Evolutionary conservation across 2,329 filamentous ascomycete species (phyloP).

Genomic region (Epichloe typhina): DNA sequence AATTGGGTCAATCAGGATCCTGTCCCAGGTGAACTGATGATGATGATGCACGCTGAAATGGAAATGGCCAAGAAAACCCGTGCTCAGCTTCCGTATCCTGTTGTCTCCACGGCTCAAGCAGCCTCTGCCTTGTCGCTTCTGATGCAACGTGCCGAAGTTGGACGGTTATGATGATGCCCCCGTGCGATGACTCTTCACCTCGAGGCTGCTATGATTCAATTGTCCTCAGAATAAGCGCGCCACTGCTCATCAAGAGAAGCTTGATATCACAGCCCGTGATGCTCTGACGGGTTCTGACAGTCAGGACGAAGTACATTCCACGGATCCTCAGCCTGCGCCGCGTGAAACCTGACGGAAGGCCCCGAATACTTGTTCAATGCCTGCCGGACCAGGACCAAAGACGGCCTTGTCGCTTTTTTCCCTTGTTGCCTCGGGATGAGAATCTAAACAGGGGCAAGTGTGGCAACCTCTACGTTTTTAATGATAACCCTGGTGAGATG

Average conservation of each 20-base stretch:
- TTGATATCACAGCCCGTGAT: too few species aligned
- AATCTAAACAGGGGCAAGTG: background rate
- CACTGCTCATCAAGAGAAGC: too few species aligned
- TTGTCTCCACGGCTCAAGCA: background rate
- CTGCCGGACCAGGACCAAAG: too few species aligned
- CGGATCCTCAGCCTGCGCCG: background rate
- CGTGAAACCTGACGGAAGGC: background rate
- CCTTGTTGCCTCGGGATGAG: too few species aligned
- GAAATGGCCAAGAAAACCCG: too few species aligned
- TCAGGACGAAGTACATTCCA: background rate
- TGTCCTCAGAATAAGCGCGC: too few species aligned
- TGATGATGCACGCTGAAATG: background rate
- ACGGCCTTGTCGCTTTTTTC: too few species aligned
- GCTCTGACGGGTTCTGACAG: too few species aligned
- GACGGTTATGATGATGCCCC: background rate
- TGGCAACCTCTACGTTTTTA: too few species aligned
- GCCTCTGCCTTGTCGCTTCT: background rate
- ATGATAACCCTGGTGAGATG: too few species aligned
- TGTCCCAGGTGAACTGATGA: background rate
- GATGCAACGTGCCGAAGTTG: constrained; percentile 1
- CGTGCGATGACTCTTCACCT: background rate
- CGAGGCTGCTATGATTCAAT: too few species aligned
- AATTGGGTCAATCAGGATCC: background rate
- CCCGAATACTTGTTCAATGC: too few species aligned
- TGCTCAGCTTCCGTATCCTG: background rate